phyloP scores from a whole-genome alignment of 1,284 basidiomycete species.

The Microbotryomycetes sp. region DNA sequence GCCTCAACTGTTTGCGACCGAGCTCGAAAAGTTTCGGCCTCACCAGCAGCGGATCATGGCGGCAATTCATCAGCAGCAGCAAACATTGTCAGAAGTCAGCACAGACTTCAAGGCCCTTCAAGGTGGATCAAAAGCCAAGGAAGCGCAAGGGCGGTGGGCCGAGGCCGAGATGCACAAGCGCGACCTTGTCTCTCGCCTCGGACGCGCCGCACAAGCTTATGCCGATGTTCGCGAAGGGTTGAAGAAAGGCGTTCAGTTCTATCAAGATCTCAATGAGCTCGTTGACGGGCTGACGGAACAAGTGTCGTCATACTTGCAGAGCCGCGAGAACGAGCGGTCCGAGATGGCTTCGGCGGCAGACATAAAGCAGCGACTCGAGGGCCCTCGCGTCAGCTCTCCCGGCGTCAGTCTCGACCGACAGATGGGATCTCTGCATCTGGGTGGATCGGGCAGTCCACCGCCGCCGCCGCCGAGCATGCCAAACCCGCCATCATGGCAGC shows the following conservation, averaged over 20 bases:
- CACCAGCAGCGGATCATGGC: conserved; percentile 74
- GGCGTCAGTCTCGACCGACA: conserved; percentile 29
- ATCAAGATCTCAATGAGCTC: conserved; percentile 68
- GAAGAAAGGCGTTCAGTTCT: conserved; percentile 82
- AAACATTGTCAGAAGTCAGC: conserved; percentile 61
- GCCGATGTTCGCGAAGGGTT: conserved; percentile 79
- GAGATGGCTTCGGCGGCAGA: conserved; percentile 62
- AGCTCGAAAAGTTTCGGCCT: conserved; percentile 90
- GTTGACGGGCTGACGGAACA: conserved; percentile 55
- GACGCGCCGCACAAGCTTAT: conserved; percentile 67
- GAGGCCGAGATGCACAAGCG: conserved; percentile 68
- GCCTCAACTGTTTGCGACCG: conserved; percentile 77
- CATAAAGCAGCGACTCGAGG: conserved; percentile 55
- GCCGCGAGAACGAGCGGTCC: conserved; percentile 64
- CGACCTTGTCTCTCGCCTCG: conserved; percentile 63
- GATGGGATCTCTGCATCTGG: conserved; percentile 36
- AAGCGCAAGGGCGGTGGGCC: conserved; percentile 68
- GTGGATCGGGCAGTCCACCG: conserved; percentile 1
- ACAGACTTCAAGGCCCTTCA: conserved; percentile 62
- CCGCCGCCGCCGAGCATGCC: neutral
- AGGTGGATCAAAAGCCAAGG: conserved; percentile 61
- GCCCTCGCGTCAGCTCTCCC: conserved; percentile 26
- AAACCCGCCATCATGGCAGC: conserved; percentile 9
- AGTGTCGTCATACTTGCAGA: conserved; percentile 56
- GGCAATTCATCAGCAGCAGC: conserved; percentile 68